Percentiles rank a stretch among this genome's conserved stretches.
phyloP scores from a whole-genome alignment of 2,329 filamentous ascomycete genomes.

The Monilinia aucupariae region DNA sequence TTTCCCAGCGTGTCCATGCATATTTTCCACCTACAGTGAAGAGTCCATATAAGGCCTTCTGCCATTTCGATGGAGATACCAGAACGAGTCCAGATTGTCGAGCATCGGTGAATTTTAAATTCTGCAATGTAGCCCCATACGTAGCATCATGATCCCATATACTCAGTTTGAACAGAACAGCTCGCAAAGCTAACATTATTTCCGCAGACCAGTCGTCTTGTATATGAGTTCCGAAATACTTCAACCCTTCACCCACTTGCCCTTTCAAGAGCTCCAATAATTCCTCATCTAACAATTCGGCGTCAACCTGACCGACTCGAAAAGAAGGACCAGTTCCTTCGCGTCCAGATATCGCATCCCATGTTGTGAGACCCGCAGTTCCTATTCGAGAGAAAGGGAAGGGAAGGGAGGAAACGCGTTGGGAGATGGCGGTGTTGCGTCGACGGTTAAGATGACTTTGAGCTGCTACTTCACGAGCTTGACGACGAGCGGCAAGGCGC shows the following conservation, averaged over 20 bases:
- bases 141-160: constrained; percentile 96
- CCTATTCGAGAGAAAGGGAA: constrained; percentile 58
- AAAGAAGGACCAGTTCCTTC: constrained; percentile 81
- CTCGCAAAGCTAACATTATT: constrained; percentile 70
- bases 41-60: constrained; percentile 79
- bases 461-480: constrained; percentile 63
- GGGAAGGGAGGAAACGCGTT: constrained; percentile 53
- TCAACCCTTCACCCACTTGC: constrained; percentile 82
- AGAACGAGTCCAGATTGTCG: constrained; percentile 57
- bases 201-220: constrained; percentile 85
- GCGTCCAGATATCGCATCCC: constrained; percentile 66
- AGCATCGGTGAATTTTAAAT: constrained; percentile 83
- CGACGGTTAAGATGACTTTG: constrained; percentile 47
- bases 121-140: constrained; percentile 89
- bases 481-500: constrained; percentile 75
- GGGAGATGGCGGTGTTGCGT: constrained; percentile 48
- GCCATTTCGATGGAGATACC: constrained; percentile 67
- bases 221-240: constrained; percentile 74
- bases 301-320: constrained; percentile 91
- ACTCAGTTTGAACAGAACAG: constrained; percentile 84
- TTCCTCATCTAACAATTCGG: constrained; percentile 91
- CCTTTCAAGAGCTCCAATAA: constrained; percentile 76
- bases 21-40: constrained; percentile 85
- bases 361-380: constrained; percentile 47
- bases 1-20: constrained; percentile 87